Evolutionary conservation across 768 basidiomycete genomes (phyloP), one percentile per base, ranked within the genome.

Genomic region (Udeniomyces megalosporus): DNA sequence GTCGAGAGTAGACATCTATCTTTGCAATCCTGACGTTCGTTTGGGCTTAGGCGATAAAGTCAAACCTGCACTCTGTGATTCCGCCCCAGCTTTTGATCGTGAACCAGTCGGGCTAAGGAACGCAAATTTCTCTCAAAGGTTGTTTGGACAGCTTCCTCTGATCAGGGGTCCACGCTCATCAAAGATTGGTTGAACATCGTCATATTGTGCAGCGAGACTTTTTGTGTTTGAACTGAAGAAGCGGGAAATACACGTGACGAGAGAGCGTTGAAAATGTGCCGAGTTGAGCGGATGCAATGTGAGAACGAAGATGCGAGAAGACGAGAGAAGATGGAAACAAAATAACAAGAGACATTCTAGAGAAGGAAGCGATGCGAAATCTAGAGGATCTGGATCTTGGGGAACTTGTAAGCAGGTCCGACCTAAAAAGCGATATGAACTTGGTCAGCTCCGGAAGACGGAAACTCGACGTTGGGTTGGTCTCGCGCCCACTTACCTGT

Each of bases 391-490:
- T 64, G 56, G 49, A 66, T 78, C 74, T 81, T 81, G 61, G 80
- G 80, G 79, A 78, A 82, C 68, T 76, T 74, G 73, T 74, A 80
- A 68, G 79, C 78, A 1, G 80, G 80, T 20, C 80, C 80, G 67
- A 81, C 77, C 80, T 81, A 58, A 51, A 48, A 20, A 31, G 29
- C 22, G 29, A 44, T n/a, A 24, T 1, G 54, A 22, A 22, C 10
- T 5, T 7, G 28, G 22, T 60, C 24, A 26, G 28, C 35, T 24
- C n/a, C n/a, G n/a, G n/a, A n/a, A n/a, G n/a, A n/a, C n/a, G n/a
- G n/a, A n/a, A n/a, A n/a, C n/a, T n/a, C n/a, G n/a, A n/a, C n/a
- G n/a, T n/a, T n/a, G n/a, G n/a, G n/a, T n/a, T n/a, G n/a, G n/a
- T n/a, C n/a, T n/a, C n/a, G n/a, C n/a, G 48, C 7, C n/a, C n/a